Base-by-base conservation (phyloP, 495 filamentous ascomycete species). In the Penicillium parvum region DNA sequence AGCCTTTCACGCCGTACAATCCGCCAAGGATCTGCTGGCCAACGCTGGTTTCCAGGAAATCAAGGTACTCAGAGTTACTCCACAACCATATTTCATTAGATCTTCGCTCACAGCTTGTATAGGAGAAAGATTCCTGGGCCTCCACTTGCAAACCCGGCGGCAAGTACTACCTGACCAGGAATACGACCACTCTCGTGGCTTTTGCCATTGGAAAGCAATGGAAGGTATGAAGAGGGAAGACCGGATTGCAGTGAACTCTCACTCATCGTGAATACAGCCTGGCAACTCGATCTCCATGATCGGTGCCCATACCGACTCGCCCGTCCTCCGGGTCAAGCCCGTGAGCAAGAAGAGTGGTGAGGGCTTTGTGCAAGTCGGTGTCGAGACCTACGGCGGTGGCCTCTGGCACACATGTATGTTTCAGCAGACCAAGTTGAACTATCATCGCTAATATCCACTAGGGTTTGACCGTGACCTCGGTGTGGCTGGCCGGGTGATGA, bases 401-500 rank as follows among this genome's bases (percentile, higher is more conserved):
- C 63, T 82, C 38, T 82, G 78, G 78, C 78, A 82, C 60, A 80
- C 78, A 40, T 82, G 77, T 79, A 30, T 41, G 60, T 51, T n/a
- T n/a, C n/a, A n/a, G n/a, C n/a, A n/a, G n/a, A n/a, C n/a, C n/a
- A n/a, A n/a, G n/a, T n/a, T n/a, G n/a, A n/a, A n/a, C n/a, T n/a
- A n/a, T n/a, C n/a, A 16, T n/a, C 0, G 27, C 15, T 37, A 40
- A 28, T 38, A n/a, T 30, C 35, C 32, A 40, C n/a, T 19, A 81
- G 77, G 91, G 92, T 97, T 97, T 55, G 92, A 99, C 66, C 81
- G 92, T 39, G 92, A 99, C 69, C 73, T 99, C 22, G 85, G 85
- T 46, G 79, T 96, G 39, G 94, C 92, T 30, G 92, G 92, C 22
- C 81, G 92, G 37, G 89, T 82, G 7, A 84, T 97, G 74, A 81